A percentile compares a stretch with the other conserved stretches of the same genome.
These are phyloP conservation scores for Penicillium bialowiezense DNA, from an alignment of 495 filamentous ascomycete genomes.

Conservation along the genomic window DNA sequence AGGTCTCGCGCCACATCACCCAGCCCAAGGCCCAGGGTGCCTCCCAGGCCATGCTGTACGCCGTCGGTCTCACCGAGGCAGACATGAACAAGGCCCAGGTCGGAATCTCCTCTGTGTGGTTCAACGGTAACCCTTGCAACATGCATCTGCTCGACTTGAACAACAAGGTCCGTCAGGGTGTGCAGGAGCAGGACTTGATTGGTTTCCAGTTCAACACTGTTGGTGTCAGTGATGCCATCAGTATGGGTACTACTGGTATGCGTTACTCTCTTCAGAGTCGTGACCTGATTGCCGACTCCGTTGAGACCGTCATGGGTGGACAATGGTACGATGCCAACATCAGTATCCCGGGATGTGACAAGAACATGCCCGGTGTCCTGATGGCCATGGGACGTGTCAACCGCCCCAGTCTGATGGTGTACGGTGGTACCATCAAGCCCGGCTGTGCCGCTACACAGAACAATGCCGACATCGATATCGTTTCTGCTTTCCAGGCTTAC, in stretches of 20 bases:
- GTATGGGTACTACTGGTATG: constrained; percentile 71
- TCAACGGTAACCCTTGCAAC: constrained; percentile 95
- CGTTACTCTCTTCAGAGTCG: constrained; percentile 90
- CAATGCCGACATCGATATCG: constrained; percentile 84
- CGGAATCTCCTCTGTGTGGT: constrained; percentile 88
- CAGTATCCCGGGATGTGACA: constrained; percentile 97
- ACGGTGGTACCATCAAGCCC: constrained; percentile 91
- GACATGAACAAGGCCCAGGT: constrained; percentile 96
- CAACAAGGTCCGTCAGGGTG: constrained; percentile 76
- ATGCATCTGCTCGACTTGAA: constrained; percentile 95
- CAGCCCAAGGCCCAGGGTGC: constrained; percentile 97
- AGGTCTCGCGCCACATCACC: constrained; percentile 77
- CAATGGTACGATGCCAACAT: constrained; percentile 99
- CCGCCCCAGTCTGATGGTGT: constrained; percentile 92
- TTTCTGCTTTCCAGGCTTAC: constrained; percentile 97
- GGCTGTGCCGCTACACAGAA: constrained; percentile 71
- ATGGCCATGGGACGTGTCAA: constrained; percentile 98
- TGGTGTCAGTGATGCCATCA: constrained; percentile 73
- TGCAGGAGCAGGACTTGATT: constrained; percentile 73
- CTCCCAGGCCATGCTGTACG: constrained; percentile 98
- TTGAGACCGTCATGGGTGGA: constrained; percentile 97
- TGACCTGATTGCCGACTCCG: constrained; percentile 94
- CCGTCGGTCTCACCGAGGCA: constrained; percentile 75
- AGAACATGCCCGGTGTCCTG: constrained; percentile 98
- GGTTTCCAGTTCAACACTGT: constrained; percentile 97